phyloP scores from a whole-genome alignment of 2,329 filamentous ascomycete species.

The Colletotrichum lentis region DNA sequence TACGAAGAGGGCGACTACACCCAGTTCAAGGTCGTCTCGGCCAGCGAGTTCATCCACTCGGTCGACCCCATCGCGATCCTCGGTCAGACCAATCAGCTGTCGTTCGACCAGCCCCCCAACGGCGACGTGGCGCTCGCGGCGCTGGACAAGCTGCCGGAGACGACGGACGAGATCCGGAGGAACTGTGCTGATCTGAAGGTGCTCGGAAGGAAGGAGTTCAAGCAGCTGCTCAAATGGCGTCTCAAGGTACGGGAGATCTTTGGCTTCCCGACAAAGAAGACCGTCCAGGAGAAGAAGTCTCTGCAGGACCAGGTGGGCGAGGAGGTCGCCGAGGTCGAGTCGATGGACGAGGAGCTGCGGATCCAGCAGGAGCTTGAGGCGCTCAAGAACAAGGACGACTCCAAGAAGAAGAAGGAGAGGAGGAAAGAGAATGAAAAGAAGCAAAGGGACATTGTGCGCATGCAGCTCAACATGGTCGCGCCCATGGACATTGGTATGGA shows the following conservation, averaged over 20 bases:
- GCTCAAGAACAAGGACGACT: conserved; percentile 79
- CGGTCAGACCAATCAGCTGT: conserved; percentile 82
- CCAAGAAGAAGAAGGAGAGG: conserved; percentile 82
- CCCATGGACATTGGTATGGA: conserved; percentile 97
- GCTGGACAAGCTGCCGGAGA: conserved; percentile 84
- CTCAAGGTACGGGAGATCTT: conserved; percentile 90
- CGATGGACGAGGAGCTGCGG: conserved; percentile 93
- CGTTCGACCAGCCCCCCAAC: conserved; percentile 80
- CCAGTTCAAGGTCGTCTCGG: conserved; percentile 87
- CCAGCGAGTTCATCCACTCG: conserved; percentile 93
- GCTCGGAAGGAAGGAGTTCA: conserved; percentile 93
- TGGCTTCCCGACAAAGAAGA: conserved; percentile 81
- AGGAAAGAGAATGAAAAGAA: conserved; percentile 92
- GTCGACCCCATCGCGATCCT: conserved; percentile 92
- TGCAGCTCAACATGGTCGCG: conserved; percentile 97
- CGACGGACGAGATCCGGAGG: conserved; percentile 79
- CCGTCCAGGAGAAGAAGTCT: conserved; percentile 43
- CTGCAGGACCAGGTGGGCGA: conserved; percentile 58
- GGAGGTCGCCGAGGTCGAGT: conserved; percentile 82
- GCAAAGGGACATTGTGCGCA: conserved; percentile 90
- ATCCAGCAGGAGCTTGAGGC: conserved; percentile 88
- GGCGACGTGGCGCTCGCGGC: conserved; percentile 88
- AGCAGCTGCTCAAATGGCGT: conserved; percentile 87
- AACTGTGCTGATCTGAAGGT: conserved; percentile 89
- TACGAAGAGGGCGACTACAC: conserved; percentile 96